Base-by-base conservation (phyloP, 306 rosid genomes). In the Cucumis melo region DNA sequence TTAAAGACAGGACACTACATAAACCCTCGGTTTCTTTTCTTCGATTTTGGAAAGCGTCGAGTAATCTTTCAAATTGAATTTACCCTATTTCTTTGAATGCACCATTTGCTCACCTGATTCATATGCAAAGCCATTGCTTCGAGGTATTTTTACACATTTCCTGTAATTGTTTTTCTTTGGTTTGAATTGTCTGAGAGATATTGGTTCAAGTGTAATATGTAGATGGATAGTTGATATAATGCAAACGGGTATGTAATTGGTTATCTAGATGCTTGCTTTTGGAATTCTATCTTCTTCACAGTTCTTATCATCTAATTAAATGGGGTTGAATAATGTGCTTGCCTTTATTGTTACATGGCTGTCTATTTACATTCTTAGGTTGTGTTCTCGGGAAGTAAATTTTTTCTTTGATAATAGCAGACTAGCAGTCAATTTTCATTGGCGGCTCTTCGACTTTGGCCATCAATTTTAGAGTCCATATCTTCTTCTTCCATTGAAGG, bases 51-150 rank as follows among this genome's bases (percentile, higher is more conserved):
- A 46, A 46, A 12, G 51, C 51, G 16, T 46, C 3, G 1, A 4
- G 51, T 44, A 44, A 44, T 11, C 0, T 46, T 46, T 46, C 16
- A 46, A 46, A 46, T 46, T 11, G 51, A 46, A 12, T 11, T 12
- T 46, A 2, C 34, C 34, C 34, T 32, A 5, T 46, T 46, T 46
- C 16, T 46, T 42, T 42, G 46, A 42, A 8, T 42, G 46, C 12
- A 42, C 10, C 46, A 42, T 42, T 8, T 42, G 8, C 8, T 42
- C 46, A 42, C 46, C 12, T 42, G 46, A 9, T 42, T 42, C 46
- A 10, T 59, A 88, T 90, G 93, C 90, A 29, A 77, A 85, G 97
- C 64, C 98, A 93, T 84, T 88, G 92, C 0, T 74, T 83, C 50
- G 90, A 90, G 97, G 98, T 93, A 93, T 77, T 16, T 59, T 64